Conservation (phyloP, 129 eudicot species). For the Saussurea involucrata region DNA sequence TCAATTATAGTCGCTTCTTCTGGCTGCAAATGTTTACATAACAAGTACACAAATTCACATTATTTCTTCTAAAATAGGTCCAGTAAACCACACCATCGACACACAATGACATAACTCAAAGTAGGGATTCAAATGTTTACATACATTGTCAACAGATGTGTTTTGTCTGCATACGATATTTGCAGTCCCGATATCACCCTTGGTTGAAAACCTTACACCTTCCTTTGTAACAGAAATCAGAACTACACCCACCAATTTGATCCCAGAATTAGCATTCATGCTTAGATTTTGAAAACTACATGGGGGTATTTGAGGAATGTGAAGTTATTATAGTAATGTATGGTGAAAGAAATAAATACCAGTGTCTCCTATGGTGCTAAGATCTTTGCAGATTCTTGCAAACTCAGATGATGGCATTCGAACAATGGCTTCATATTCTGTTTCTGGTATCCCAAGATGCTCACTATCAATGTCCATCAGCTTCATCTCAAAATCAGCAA, state of each 20-base stretch:
- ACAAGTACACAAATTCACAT: background rate
- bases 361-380: conserved; percentile 67
- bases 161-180: conserved; percentile 58
- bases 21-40: conserved; percentile 39
- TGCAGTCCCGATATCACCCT: conserved; percentile 70
- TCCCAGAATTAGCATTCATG: background rate
- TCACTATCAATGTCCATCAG: conserved; percentile 83
- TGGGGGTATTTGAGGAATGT: background rate
- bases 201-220: conserved; percentile 59
- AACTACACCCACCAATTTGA: conserved; percentile 33
- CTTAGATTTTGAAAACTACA: background rate
- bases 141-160: conserved; percentile 54
- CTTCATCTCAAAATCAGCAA: conserved; percentile 82
- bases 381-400: conserved; percentile 65
- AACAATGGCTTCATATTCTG: conserved; percentile 67
- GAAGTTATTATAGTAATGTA: background rate
- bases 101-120: background rate
- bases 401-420: conserved; percentile 70
- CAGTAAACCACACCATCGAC: background rate
- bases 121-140: background rate
- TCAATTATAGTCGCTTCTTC: conserved; percentile 66
- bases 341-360: conserved; percentile 28
- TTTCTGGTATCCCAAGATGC: conserved; percentile 72
- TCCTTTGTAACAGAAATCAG: conserved; percentile 60
- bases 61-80: background rate